Percentiles rank a stretch among this genome's conserved stretches.
These are phyloP conservation scores for Hygrocybe punicea DNA, from an alignment of 768 basidiomycete genomes.

Conservation along the genomic window DNA sequence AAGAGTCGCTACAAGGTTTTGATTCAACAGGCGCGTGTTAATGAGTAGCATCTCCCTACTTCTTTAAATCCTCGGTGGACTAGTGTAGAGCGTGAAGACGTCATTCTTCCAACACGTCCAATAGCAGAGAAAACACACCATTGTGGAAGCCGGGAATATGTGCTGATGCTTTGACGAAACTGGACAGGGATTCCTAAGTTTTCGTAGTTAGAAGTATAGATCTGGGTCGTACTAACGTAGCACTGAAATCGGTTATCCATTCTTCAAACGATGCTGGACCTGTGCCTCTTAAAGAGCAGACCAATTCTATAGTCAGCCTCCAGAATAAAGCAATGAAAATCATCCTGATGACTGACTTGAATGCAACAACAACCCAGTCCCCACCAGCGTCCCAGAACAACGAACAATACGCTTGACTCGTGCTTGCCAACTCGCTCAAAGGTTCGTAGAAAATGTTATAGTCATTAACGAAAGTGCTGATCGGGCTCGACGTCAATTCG, in stretches of 20 bases:
- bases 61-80: too few species aligned
- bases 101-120: too few species aligned
- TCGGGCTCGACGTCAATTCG: neutral
- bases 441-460: neutral
- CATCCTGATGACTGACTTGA: neutral
- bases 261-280: neutral
- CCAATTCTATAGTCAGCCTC: neutral
- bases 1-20: neutral
- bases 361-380: neutral
- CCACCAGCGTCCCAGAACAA: neutral
- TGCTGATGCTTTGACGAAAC: too few species aligned
- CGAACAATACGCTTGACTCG: neutral
- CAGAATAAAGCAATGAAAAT: neutral
- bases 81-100: too few species aligned
- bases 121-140: too few species aligned
- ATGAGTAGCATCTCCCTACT: too few species aligned
- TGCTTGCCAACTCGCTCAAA: neutral
- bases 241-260: neutral
- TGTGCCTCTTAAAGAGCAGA: neutral
- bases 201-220: neutral
- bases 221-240: neutral
- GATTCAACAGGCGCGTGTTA: neutral
- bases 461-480: neutral
- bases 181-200: too few species aligned
- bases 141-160: too few species aligned